These are phyloP conservation scores for Neurospora sp. DNA, from an alignment of 495 filamentous ascomycete species.

Conservation along the genomic window DNA sequence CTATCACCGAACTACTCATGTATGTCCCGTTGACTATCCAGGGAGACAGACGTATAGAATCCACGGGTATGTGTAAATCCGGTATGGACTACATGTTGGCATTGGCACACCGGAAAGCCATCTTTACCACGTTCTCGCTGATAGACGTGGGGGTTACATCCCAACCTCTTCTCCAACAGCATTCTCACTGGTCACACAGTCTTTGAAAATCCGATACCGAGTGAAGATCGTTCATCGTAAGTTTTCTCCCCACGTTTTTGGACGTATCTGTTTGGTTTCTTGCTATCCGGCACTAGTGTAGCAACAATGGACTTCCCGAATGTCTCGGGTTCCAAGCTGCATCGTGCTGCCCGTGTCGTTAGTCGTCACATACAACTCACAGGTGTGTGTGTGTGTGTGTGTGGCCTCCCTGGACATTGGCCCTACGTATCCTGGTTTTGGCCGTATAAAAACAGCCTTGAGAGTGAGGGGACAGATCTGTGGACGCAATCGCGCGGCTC, in stretches of 20 bases:
- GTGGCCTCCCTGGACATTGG: background rate
- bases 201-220: background rate
- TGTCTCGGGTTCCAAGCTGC: background rate
- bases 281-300: background rate
- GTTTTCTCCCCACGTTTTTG: background rate
- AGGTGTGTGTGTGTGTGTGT: background rate
- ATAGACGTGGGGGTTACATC: background rate
- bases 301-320: background rate
- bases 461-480: background rate
- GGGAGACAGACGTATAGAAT: background rate
- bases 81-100: background rate
- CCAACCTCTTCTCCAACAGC: background rate
- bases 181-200: background rate
- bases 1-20: background rate
- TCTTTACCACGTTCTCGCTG: background rate
- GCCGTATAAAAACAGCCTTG: background rate
- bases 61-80: background rate
- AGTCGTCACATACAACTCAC: background rate
- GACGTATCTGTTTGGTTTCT: background rate
- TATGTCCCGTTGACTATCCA: background rate
- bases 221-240: background rate
- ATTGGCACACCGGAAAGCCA: background rate
- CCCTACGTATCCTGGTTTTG: background rate
- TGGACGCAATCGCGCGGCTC: background rate
- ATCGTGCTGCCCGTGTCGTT: background rate